These are phyloP conservation scores for Colletotrichum spinosum DNA, from an alignment of 2,329 filamentous ascomycete genomes.

Conservation along the genomic window DNA sequence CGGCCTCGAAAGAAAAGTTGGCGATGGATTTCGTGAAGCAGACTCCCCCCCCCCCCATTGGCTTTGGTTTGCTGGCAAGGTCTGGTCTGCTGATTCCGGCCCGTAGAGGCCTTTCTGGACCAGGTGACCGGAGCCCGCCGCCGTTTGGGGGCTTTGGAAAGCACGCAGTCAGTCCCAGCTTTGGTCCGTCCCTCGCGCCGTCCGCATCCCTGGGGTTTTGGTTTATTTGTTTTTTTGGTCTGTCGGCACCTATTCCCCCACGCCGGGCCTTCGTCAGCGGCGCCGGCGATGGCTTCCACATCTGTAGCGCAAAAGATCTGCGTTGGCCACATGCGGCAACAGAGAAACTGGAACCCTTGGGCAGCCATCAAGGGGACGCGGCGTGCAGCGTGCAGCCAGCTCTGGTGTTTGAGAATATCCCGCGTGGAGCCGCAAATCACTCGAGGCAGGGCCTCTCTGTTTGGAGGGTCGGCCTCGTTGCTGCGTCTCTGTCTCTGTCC, in stretches of 20 bases:
- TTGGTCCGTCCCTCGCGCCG: constrained; percentile 10
- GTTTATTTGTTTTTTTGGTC: neutral
- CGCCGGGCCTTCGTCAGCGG: constrained; percentile 18
- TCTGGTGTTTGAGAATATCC: neutral
- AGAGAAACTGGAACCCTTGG: constrained; percentile 22
- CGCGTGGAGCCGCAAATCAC: constrained; percentile 6
- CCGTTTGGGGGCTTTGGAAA: neutral
- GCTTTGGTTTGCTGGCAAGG: too few species aligned
- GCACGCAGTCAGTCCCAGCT: too few species aligned
- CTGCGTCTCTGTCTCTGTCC: neutral
- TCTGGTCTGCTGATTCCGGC: too few species aligned
- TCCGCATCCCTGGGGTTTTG: constrained; percentile 13
- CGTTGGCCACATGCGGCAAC: constrained; percentile 12
- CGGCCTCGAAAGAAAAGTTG: constrained; percentile 6
- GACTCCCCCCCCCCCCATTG: too few species aligned
- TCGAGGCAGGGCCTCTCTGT: neutral
- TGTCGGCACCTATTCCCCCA: neutral
- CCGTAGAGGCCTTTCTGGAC: too few species aligned
- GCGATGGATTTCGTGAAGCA: too few species aligned
- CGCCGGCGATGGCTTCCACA: constrained; percentile 13
- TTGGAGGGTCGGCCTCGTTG: neutral
- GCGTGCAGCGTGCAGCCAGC: neutral
- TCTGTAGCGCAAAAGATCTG: constrained; percentile 26
- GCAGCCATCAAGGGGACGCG: constrained; percentile 12
- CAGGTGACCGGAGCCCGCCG: constrained; percentile 7